Evolutionary conservation across 1,139 yeast species (phyloP), one percentile per base, ranked within the genome.

Genomic region (Lodderomyces theae): DNA sequence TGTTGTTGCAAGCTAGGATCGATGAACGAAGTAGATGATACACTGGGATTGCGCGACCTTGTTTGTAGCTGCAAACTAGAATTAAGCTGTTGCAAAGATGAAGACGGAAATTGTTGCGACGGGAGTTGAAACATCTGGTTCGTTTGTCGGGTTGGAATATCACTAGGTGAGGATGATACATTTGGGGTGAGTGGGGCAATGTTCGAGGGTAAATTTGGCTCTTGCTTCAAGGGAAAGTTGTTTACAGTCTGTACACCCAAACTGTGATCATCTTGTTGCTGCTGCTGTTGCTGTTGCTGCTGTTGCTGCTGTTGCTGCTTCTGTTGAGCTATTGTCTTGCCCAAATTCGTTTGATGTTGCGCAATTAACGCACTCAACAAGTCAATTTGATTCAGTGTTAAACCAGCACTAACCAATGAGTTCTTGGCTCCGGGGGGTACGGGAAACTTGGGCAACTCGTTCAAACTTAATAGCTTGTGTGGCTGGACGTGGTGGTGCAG

Each of bases 381-480:
- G 53, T 82, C 88, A 16, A 84, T 82, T 56, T 84, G 90, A 35
- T 78, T 79, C 46, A 73, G 78, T 5, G 79, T 68, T 37, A 83
- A 67, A 0, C 92, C 92, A 1, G 83, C 86, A 16, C 79, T 74
- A 13, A 72, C 74, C 37, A 84, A 60, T 0, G 87, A 76, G 16
- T 69, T 64, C 47, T 79, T 74, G 1, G 89, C 90, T 4, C 87
- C 87, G 5, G 80, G 81, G 1, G 92, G 92, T 2, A 84, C 86
- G 0, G 78, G 77, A 29, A 80, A 79, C 50, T 77, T 74, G 15
- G 87, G 87, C 24, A 81, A 59, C 17, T 57, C 53, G 7, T 40
- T 44, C 22, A 47, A 32, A 25, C 43, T 43, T 7, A 42, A 16
- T 26, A 47, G 39, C 36, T 16, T 32, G 10, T 35, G 41, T 12